Evolutionary conservation across 495 filamentous ascomycete genomes (phyloP).

Genomic region (Neurospora cerealis): DNA sequence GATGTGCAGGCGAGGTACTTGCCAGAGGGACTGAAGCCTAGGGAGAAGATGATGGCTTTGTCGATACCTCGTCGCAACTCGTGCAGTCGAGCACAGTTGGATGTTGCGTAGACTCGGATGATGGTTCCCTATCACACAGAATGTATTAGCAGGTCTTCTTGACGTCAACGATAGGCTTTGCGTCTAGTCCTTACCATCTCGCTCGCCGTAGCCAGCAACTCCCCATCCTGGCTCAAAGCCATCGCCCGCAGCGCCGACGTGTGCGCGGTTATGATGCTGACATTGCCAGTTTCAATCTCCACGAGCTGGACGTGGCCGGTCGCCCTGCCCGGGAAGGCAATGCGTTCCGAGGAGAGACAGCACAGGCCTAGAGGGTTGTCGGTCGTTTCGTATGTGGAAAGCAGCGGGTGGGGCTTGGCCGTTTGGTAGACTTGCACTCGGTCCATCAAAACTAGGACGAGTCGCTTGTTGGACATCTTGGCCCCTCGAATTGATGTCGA

Average conservation of each 20-base stretch:
- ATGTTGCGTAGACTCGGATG: conserved; percentile 70
- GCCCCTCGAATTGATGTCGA: conserved; percentile 63
- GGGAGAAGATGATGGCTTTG: conserved; percentile 73
- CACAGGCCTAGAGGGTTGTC: conserved; percentile 80
- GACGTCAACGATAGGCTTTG: no score
- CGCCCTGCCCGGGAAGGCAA: conserved; percentile 78
- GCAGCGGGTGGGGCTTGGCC: conserved; percentile 59
- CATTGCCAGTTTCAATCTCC: conserved; percentile 67
- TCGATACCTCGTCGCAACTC: conserved; percentile 87
- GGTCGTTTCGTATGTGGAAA: conserved; percentile 72
- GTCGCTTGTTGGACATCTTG: conserved; percentile 64
- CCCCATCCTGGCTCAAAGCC: conserved; percentile 67
- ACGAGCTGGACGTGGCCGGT: conserved; percentile 88
- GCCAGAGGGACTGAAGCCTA: conserved; percentile 76
- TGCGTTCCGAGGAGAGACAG: conserved; percentile 57
- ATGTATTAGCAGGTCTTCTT: neutral
- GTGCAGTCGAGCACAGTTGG: conserved; percentile 64
- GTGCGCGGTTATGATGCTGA: conserved; percentile 93
- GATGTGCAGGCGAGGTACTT: conserved; percentile 83
- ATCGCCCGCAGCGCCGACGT: conserved; percentile 69
- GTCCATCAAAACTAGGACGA: conserved; percentile 74
- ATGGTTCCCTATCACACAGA: conserved; percentile 58
- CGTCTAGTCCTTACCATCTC: conserved; percentile 49
- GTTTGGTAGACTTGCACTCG: conserved; percentile 77
- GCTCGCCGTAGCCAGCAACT: conserved; percentile 81